Percentiles rank a stretch among this genome's conserved stretches.
These are phyloP conservation scores for Trypanosoma platydactyli DNA, from an alignment of 208 protist species.

Conservation along the genomic window DNA sequence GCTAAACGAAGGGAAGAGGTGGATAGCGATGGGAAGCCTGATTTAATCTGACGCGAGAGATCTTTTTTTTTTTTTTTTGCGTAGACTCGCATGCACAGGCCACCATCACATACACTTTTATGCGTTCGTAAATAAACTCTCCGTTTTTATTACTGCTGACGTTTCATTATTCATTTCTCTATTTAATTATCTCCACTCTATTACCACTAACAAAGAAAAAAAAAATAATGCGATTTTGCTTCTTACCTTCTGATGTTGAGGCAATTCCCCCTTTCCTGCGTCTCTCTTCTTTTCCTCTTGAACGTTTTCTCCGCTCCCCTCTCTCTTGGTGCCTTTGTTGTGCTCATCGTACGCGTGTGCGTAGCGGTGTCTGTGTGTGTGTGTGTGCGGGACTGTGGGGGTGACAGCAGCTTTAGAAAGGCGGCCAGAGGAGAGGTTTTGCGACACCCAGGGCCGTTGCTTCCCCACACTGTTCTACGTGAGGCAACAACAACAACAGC, in stretches of 20 bases:
- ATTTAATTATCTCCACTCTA: too few species aligned
- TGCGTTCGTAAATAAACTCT: too few species aligned
- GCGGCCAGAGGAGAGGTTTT: not conserved
- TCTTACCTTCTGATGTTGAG: too few species aligned
- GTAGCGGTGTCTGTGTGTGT: not conserved
- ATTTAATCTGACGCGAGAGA: not conserved
- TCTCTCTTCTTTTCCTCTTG: not conserved
- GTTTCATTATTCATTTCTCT: too few species aligned
- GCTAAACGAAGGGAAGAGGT: conserved; percentile 12
- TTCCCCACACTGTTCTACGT: not conserved
- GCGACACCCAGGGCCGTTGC: too few species aligned
- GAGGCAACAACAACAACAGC: not conserved
- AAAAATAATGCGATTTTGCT: too few species aligned
- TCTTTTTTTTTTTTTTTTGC: conserved; percentile 3
- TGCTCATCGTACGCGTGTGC: not conserved
- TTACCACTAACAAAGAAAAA: too few species aligned
- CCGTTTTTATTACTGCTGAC: too few species aligned
- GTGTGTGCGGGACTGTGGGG: too few species aligned
- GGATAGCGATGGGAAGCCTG: not conserved
- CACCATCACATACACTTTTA: too few species aligned
- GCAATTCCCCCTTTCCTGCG: too few species aligned
- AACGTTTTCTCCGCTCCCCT: conserved; percentile 5
- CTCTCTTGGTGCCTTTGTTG: conserved; percentile 19
- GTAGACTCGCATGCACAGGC: not conserved
- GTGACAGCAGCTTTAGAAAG: not conserved